Percentiles rank a stretch among this genome's conserved stretches.
These are phyloP conservation scores for Claviceps monticola DNA, from an alignment of 2,329 filamentous ascomycete species.

Conservation along the genomic window DNA sequence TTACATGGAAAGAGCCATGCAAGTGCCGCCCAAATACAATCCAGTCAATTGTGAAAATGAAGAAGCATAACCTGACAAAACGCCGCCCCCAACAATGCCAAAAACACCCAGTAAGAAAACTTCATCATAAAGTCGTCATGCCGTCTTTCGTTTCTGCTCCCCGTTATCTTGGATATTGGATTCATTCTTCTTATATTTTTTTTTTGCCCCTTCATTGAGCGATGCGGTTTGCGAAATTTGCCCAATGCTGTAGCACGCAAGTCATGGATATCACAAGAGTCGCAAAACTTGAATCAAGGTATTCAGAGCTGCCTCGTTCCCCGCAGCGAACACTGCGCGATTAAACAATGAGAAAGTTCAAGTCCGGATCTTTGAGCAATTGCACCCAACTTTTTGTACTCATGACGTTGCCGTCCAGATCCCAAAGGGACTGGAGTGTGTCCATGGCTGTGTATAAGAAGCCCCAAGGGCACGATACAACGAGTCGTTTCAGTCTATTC, in stretches of 20 bases:
- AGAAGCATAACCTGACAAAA: background rate
- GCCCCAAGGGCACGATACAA: constrained; percentile 31
- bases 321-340: too few species aligned
- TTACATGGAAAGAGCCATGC: too few species aligned
- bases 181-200: background rate
- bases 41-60: background rate
- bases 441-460: constrained; percentile 34
- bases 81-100: background rate
- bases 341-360: constrained; percentile 31
- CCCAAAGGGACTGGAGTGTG: constrained; percentile 31
- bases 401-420: constrained; percentile 18
- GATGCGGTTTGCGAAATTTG: too few species aligned
- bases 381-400: constrained; percentile 27
- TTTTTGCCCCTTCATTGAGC: background rate
- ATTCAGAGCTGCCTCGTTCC: too few species aligned
- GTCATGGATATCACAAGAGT: too few species aligned
- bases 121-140: background rate
- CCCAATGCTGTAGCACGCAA: too few species aligned
- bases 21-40: too few species aligned
- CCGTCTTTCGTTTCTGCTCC: background rate
- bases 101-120: background rate
- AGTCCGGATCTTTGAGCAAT: constrained; percentile 25
- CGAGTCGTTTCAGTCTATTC: constrained; percentile 27
- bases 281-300: too few species aligned
- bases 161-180: background rate